phyloP scores from a whole-genome alignment of 768 basidiomycete genomes.

The Lactarius tabidus region DNA sequence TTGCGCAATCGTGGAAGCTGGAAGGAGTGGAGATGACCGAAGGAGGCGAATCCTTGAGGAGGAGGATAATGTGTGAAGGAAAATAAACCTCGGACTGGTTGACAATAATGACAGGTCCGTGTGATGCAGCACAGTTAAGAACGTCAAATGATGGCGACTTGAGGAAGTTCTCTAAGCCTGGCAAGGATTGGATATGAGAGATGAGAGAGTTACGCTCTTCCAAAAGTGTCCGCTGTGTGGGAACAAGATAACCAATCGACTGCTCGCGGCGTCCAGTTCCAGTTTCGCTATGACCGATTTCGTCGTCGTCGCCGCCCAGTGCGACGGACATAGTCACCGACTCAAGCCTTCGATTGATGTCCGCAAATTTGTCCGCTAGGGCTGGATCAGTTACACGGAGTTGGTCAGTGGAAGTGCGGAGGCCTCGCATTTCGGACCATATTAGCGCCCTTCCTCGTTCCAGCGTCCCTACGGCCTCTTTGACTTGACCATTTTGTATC shows the following conservation, averaged over 20 bases:
- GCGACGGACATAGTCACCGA: neutral
- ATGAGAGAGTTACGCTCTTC: neutral
- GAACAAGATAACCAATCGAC: neutral
- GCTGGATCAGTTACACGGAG: neutral
- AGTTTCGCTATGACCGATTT: neutral
- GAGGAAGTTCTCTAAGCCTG: neutral
- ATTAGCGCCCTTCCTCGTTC: neutral
- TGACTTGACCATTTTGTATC: neutral
- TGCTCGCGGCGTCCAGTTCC: neutral
- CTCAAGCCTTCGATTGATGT: neutral
- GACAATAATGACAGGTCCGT: neutral
- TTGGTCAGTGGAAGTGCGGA: neutral
- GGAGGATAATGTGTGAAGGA: neutral
- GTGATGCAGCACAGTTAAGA: neutral
- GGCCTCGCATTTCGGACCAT: slow-evolving; percentile 1
- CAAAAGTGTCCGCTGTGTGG: neutral
- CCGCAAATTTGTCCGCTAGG: neutral
- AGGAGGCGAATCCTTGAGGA: neutral
- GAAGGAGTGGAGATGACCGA: neutral
- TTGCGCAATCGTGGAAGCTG: too few relatives aligned
- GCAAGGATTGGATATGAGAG: neutral
- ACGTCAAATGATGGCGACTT: neutral
- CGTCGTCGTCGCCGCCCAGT: neutral
- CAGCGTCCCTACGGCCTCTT: neutral
- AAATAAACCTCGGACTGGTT: neutral